These are phyloP conservation scores for Coleophoma cylindrospora DNA, from an alignment of 2,329 filamentous ascomycete genomes.

Conservation along the genomic window DNA sequence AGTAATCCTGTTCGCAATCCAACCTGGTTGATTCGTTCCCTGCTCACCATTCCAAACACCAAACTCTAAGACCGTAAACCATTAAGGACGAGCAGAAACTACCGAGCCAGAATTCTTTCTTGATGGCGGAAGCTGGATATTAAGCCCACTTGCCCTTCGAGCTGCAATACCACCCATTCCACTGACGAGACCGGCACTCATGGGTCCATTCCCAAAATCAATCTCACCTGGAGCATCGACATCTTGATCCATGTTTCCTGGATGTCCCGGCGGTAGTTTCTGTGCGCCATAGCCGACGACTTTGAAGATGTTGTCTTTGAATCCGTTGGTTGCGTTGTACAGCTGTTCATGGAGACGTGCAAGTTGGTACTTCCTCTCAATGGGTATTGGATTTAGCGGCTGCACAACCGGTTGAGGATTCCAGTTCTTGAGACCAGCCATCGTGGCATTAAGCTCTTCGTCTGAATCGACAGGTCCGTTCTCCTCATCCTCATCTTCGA, in stretches of 20 bases:
- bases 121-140: not conserved
- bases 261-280: conserved; percentile 45
- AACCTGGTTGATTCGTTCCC: no score
- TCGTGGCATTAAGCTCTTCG: conserved; percentile 86
- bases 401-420: conserved; percentile 73
- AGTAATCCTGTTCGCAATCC: no score
- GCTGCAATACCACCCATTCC: conserved; percentile 10
- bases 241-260: conserved; percentile 35
- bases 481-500: conserved; percentile 78
- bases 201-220: conserved; percentile 30
- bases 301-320: conserved; percentile 59
- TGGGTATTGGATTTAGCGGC: conserved; percentile 55
- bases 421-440: conserved; percentile 72
- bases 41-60: no score
- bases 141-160: conserved; percentile 14
- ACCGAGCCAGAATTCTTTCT: not conserved
- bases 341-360: conserved; percentile 61
- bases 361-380: conserved; percentile 58
- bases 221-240: conserved; percentile 56
- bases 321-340: conserved; percentile 60
- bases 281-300: conserved; percentile 51
- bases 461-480: conserved; percentile 85
- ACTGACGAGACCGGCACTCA: not conserved
- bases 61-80: no score
- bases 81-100: no score